Percentiles rank a stretch among this genome's conserved stretches.
phyloP scores from a whole-genome alignment of 306 rosid species.

The Acacia confusa region DNA sequence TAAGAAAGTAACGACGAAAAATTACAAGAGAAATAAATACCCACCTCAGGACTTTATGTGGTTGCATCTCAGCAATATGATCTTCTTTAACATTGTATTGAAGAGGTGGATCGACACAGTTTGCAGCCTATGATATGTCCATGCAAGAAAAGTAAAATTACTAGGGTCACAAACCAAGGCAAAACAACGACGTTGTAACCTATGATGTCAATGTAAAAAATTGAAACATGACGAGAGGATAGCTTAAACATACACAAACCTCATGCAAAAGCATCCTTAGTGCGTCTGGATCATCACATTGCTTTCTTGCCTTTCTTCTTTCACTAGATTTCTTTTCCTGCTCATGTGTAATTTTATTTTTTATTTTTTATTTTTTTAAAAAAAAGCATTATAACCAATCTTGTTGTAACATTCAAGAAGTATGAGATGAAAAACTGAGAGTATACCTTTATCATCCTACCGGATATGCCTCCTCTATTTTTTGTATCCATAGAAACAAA shows the following conservation, averaged over 20 bases:
- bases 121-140: constrained; percentile 36
- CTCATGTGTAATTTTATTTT: constrained; percentile 29
- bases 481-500: constrained; percentile 44
- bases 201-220: not conserved
- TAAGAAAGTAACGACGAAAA: not conserved
- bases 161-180: constrained; percentile 25
- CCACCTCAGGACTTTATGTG: constrained; percentile 50
- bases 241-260: not conserved
- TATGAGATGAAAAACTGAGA: constrained; percentile 23
- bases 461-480: constrained; percentile 51
- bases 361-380: too few species aligned
- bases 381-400: constrained; percentile 23
- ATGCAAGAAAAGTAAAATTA: constrained; percentile 13
- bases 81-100: constrained; percentile 37
- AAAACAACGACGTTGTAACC: not conserved
- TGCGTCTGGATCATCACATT: constrained; percentile 40
- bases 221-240: not conserved
- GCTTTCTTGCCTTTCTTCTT: constrained; percentile 49
- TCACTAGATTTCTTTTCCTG: constrained; percentile 58
- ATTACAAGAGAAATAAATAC: constrained; percentile 20
- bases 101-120: constrained; percentile 47
- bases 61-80: constrained; percentile 36
- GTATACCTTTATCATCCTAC: constrained; percentile 48
- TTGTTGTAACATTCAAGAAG: not conserved
- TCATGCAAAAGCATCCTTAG: constrained; percentile 59